These are phyloP conservation scores for Peniophora sp. DNA, from an alignment of 1,284 basidiomycete species.

Conservation along the genomic window DNA sequence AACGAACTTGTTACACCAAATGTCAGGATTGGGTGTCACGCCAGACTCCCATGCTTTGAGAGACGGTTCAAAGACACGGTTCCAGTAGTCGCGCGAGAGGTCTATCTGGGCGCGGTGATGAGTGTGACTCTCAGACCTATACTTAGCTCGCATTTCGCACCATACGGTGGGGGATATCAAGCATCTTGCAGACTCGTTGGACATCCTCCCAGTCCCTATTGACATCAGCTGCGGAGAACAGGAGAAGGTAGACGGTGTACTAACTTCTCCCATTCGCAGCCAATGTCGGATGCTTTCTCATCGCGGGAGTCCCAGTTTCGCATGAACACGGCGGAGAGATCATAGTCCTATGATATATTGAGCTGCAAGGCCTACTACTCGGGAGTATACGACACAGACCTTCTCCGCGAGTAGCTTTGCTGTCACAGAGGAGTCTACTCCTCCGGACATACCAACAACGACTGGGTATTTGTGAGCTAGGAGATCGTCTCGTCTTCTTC, in stretches of 20 bases:
- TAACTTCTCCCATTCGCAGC: constrained; percentile 86
- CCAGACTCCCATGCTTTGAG: constrained; percentile 72
- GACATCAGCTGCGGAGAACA: too few relatives aligned
- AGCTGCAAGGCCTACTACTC: not conserved
- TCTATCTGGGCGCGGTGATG: constrained; percentile 49
- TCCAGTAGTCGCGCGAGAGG: constrained; percentile 84
- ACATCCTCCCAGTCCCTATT: constrained; percentile 82
- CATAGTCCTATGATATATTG: constrained; percentile 47
- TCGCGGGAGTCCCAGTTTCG: constrained; percentile 86
- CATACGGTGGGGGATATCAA: constrained; percentile 61
- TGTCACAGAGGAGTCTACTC: constrained; percentile 89
- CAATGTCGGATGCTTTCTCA: constrained; percentile 62
- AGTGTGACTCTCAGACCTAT: constrained; percentile 5
- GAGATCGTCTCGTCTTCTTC: not conserved
- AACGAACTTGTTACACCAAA: constrained; percentile 81
- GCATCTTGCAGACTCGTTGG: constrained; percentile 63
- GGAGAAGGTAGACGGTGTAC: too few relatives aligned
- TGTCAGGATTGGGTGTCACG: constrained; percentile 88
- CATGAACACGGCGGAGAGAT: constrained; percentile 89
- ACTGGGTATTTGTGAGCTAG: constrained; percentile 40
- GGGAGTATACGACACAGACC: constrained; percentile 25
- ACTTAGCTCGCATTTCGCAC: constrained; percentile 33
- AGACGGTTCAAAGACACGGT: constrained; percentile 79
- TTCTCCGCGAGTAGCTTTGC: constrained; percentile 67
- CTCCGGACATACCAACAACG: constrained; percentile 90